Evolutionary conservation across 805 yeast species (phyloP).

Genomic region (Wickerhamomyces canadensis): DNA sequence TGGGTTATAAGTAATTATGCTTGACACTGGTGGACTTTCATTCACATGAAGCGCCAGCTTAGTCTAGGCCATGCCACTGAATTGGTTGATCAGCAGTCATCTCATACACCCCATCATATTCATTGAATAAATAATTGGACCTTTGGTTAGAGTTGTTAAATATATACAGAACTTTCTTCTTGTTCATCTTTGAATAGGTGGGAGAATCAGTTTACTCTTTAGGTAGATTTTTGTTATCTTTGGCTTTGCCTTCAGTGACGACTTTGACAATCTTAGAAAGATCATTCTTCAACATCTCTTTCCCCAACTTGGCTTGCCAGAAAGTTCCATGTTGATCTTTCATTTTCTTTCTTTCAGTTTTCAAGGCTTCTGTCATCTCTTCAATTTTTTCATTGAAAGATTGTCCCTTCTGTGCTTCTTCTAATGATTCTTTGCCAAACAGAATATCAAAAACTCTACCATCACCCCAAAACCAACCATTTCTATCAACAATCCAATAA

Average conservation of each 20-base stretch:
- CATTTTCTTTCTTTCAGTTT: constrained; percentile 15
- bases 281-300: constrained; percentile 17
- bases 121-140: too few relatives aligned
- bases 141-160: too few relatives aligned
- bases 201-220: not conserved
- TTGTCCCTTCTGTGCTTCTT: constrained; percentile 51
- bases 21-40: too few relatives aligned
- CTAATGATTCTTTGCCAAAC: constrained; percentile 77
- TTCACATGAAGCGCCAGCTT: too few relatives aligned
- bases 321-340: constrained; percentile 16
- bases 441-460: constrained; percentile 78
- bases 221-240: constrained; percentile 3
- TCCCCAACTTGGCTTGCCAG: constrained; percentile 19
- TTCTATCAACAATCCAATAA: constrained; percentile 74
- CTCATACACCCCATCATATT: too few relatives aligned
- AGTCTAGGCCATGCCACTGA: too few relatives aligned
- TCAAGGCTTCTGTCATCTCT: constrained; percentile 16
- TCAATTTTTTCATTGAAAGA: constrained; percentile 18
- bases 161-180: too few relatives aligned
- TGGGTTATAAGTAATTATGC: too few relatives aligned
- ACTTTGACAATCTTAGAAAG: constrained; percentile 16
- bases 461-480: constrained; percentile 91
- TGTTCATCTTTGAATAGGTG: too few relatives aligned
- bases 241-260: constrained; percentile 7
- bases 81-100: too few relatives aligned